Base-by-base conservation (phyloP, 345 rosid genomes). In the Citrus unshiu region DNA sequence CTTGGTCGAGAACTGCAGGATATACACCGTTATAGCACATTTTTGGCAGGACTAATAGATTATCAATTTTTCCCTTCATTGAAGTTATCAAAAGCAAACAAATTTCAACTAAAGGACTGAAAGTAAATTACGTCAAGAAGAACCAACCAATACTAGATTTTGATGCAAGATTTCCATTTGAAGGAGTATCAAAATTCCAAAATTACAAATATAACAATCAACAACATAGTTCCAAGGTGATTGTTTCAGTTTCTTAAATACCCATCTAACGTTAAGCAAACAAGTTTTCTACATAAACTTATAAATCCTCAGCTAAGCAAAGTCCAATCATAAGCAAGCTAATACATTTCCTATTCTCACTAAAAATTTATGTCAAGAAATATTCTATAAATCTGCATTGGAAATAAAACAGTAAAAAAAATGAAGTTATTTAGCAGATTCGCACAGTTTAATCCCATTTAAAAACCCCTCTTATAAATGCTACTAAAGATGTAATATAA, bases 161-260 rank as follows among this genome's bases (percentile, higher is more conserved):
- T 27, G 27, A 74, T 9, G 59, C 49, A 54, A 54, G 34, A 32
- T 75, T 75, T 5, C 70, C 78, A 76, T n/a, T 65, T 75, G n/a
- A 21, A 75, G 37, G 35, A 25, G 34, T 30, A 4, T 8, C 24
- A 35, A 57, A 18, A 7, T 67, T 18, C 40, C 16, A 37, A 77
- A 51, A 54, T 37, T 39, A 56, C 79, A 21, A 68, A 68, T 25
- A 77, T 25, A 68, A 57, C 12, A 1, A 54, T 7, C n/a, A 30
- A 32, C 29, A 64, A 27, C 30, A 61, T 7, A 18, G 30, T 5
- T 40, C 12, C 21, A 46, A 62, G 59, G 29, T 39, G 32, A 40
- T 5, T 5, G 25, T 9, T 34, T 22, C 65, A 64, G 4, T 60
- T 27, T 27, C 49, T 32, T 56, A 9, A 64, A 49, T 30, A 65